phyloP scores from a whole-genome alignment of 2,329 filamentous ascomycete species.

The Knufia petricola region DNA sequence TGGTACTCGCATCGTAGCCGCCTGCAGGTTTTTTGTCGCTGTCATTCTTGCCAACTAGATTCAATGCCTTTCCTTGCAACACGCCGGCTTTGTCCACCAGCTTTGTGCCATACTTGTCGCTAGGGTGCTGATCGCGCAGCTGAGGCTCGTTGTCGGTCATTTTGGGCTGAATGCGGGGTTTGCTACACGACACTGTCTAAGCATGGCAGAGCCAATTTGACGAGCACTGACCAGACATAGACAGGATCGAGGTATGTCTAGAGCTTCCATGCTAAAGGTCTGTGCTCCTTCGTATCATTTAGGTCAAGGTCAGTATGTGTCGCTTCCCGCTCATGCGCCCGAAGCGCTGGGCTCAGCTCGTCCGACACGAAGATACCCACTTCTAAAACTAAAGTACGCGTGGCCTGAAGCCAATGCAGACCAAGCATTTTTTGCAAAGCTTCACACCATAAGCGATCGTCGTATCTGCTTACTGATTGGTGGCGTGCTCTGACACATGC shows the following conservation, averaged over 20 bases:
- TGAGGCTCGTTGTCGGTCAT: conserved; percentile 14
- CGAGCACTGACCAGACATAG: neutral
- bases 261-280: too few species aligned
- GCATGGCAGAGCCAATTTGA: neutral
- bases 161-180: conserved; percentile 3
- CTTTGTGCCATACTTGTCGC: conserved; percentile 31
- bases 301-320: too few species aligned
- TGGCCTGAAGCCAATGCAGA: too few species aligned
- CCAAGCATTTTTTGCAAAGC: too few species aligned
- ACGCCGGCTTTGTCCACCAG: conserved; percentile 32
- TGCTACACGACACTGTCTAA: neutral
- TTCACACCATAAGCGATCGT: too few species aligned
- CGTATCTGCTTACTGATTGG: too few species aligned
- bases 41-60: conserved; percentile 31
- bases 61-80: conserved; percentile 29
- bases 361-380: too few species aligned
- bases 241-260: too few species aligned
- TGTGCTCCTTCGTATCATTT: too few species aligned
- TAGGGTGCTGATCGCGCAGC: conserved; percentile 19
- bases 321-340: too few species aligned
- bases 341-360: neutral
- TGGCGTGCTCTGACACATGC: too few species aligned
- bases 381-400: too few species aligned
- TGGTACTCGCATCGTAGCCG: conserved; percentile 69
- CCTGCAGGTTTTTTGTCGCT: conserved; percentile 50